A percentile compares a stretch with the other conserved stretches of the same genome.
Evolutionary conservation across 257 asterid species (phyloP).

Genomic region (Solanum sejunctum): DNA sequence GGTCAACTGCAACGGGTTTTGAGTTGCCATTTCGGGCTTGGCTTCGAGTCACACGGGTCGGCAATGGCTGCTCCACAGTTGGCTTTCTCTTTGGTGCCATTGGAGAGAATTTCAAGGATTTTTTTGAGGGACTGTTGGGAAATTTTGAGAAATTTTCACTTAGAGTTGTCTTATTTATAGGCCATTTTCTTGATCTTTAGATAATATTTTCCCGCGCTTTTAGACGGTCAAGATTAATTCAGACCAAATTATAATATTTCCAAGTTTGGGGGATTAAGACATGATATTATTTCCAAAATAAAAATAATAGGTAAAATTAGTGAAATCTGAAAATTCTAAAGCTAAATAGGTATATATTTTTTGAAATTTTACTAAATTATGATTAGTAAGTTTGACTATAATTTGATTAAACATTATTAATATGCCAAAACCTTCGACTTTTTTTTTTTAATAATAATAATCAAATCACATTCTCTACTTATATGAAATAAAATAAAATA

Average conservation of each 20-base stretch:
- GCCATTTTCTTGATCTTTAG: background rate
- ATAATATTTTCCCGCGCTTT: slow-evolving; percentile 39
- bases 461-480: background rate
- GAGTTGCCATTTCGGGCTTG: slow-evolving; percentile 15
- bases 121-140: background rate
- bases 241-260: background rate
- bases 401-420: background rate
- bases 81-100: slow-evolving; percentile 28
- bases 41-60: slow-evolving; percentile 22
- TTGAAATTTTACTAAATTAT: background rate
- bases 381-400: background rate
- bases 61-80: background rate
- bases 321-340: background rate
- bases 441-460: background rate
- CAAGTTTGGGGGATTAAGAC: background rate
- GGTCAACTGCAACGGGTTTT: slow-evolving; percentile 5
- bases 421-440: background rate
- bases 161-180: background rate
- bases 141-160: background rate
- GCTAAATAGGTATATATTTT: background rate
- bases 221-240: slow-evolving; percentile 24
- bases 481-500: background rate
- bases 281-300: background rate
- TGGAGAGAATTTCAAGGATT: background rate
- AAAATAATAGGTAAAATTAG: background rate